Conservation (phyloP, 2,329 filamentous ascomycete species). For the Dothideomycetes sp. region DNA sequence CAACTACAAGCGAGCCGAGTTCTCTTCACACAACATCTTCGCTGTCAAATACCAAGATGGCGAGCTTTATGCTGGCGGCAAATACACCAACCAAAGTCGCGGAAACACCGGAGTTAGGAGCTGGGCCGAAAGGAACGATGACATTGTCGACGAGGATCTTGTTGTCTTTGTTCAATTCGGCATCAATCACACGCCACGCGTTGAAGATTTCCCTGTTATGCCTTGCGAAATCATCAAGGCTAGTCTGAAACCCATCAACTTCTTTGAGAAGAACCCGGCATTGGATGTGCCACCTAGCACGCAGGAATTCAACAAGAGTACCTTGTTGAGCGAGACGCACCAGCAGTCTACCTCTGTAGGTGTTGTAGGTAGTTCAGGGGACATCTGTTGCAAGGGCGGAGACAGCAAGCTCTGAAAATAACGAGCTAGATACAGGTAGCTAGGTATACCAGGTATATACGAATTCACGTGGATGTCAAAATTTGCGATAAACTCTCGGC, state of each 20-base stretch:
- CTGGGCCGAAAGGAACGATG: slow-evolving; percentile 44
- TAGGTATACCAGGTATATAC: too few species aligned
- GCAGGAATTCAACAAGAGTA: slow-evolving; percentile 39
- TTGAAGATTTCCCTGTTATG: slow-evolving; percentile 35
- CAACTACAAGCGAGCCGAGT: slow-evolving; percentile 50
- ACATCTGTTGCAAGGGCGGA: slow-evolving; percentile 29
- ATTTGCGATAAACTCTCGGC: too few species aligned
- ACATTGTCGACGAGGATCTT: slow-evolving; percentile 47
- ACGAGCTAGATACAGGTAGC: too few species aligned
- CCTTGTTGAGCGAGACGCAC: slow-evolving; percentile 24
- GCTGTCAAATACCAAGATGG: slow-evolving; percentile 49
- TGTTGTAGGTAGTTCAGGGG: slow-evolving; percentile 27
- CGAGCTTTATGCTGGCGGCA: slow-evolving; percentile 51
- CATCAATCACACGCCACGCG: slow-evolving; percentile 39
- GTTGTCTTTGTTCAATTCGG: slow-evolving; percentile 51
- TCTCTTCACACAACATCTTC: slow-evolving; percentile 50
- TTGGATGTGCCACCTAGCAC: slow-evolving; percentile 48
- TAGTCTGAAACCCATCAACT: slow-evolving; percentile 50
- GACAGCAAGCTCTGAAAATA: slow-evolving; percentile 23
- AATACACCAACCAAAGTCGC: slow-evolving; percentile 52
- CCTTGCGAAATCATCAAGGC: slow-evolving; percentile 49
- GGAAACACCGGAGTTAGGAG: slow-evolving; percentile 39
- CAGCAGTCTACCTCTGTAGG: slow-evolving; percentile 26
- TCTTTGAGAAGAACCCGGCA: slow-evolving; percentile 50
- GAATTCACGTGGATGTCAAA: too few species aligned